These are phyloP conservation scores for Kurtzmaniella quercitrusa DNA, from an alignment of 1,139 yeast genomes.

Conservation along the genomic window DNA sequence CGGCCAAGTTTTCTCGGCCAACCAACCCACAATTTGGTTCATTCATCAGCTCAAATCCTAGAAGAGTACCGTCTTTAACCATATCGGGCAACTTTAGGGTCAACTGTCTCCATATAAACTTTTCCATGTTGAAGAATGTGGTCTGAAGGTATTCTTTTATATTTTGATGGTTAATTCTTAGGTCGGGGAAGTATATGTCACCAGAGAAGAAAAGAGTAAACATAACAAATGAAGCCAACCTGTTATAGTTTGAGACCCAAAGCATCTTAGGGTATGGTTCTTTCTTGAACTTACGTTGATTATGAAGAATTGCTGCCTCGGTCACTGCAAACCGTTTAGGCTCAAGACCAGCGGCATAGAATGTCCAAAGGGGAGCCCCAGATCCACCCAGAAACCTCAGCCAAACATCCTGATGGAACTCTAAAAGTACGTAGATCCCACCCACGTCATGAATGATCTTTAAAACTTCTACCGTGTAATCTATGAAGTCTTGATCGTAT, in stretches of 20 bases:
- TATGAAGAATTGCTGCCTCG: conserved; percentile 76
- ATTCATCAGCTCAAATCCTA: conserved; percentile 84
- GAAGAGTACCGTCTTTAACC: conserved; percentile 46
- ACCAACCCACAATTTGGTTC: conserved; percentile 76
- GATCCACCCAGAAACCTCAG: conserved; percentile 88
- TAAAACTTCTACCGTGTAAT: conserved; percentile 63
- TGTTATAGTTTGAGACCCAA: conserved; percentile 85
- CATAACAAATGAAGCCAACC: conserved; percentile 77
- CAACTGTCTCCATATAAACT: conserved; percentile 51
- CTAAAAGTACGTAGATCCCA: conserved; percentile 78
- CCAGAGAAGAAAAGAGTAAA: conserved; percentile 87
- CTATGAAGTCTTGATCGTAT: conserved; percentile 75
- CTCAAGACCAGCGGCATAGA: conserved; percentile 89
- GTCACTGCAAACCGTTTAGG: conserved; percentile 65
- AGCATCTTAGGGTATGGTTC: conserved; percentile 73
- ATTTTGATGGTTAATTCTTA: conserved; percentile 63
- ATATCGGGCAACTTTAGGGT: conserved; percentile 45
- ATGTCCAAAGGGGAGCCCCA: conserved; percentile 94
- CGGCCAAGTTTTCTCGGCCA: conserved; percentile 46
- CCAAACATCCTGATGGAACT: conserved; percentile 96
- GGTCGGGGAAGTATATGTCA: conserved; percentile 61
- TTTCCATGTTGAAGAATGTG: conserved; percentile 55
- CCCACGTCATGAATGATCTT: conserved; percentile 56
- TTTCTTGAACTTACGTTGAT: conserved; percentile 33
- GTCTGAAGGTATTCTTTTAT: conserved; percentile 75